Evolutionary conservation across 768 basidiomycete species (phyloP).

Genomic region (Exidia glandulosa): DNA sequence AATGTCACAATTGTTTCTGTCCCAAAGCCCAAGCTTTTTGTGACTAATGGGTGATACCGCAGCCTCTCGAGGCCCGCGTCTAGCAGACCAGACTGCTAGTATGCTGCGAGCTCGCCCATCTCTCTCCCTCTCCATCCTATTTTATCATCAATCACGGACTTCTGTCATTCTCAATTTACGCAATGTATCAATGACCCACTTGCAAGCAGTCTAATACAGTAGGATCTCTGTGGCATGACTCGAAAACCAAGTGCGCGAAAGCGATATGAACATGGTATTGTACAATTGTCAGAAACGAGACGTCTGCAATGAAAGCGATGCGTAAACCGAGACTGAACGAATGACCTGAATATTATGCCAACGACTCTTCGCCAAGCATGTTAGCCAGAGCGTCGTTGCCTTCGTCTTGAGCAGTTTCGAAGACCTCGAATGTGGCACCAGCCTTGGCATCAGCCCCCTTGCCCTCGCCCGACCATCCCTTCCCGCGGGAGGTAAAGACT

Average conservation of each 20-base stretch:
- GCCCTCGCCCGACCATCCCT: constrained; percentile 52
- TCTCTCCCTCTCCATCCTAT: too few species aligned
- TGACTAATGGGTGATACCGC: constrained; percentile 59
- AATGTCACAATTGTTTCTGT: constrained; percentile 73
- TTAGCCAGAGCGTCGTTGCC: constrained; percentile 60
- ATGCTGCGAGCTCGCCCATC: too few species aligned
- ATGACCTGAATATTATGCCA: not conserved
- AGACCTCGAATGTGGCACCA: constrained; percentile 67
- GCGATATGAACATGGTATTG: too few species aligned
- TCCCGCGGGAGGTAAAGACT: constrained; percentile 58
- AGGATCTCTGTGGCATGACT: not conserved
- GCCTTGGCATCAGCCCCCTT: constrained; percentile 4
- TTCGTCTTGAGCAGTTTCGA: constrained; percentile 49
- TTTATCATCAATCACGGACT: not conserved
- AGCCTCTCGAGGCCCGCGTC: constrained; percentile 4
- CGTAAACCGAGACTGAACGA: not conserved
- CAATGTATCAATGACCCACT: not conserved
- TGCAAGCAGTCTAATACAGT: not conserved
- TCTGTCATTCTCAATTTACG: not conserved
- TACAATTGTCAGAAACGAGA: too few species aligned
- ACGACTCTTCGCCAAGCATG: constrained; percentile 42
- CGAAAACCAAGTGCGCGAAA: too few species aligned
- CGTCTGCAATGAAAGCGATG: not conserved
- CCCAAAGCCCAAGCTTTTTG: constrained; percentile 63
- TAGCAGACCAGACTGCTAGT: too few species aligned